phyloP scores from a whole-genome alignment of 2,329 filamentous ascomycete species.

The Xylaria sp. region DNA sequence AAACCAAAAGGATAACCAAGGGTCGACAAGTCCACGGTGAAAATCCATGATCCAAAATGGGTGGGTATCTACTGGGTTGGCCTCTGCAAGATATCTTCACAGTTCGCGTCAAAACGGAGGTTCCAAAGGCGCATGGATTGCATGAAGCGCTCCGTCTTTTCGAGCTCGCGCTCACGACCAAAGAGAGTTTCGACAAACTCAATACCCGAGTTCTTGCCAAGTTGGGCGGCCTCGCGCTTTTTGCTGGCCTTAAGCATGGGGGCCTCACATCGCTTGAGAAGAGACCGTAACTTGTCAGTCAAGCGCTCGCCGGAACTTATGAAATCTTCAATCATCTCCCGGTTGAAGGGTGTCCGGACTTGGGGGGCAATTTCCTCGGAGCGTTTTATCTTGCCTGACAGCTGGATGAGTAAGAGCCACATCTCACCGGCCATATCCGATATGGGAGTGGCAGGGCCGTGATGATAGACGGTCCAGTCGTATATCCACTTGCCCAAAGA shows the following conservation, averaged over 20 bases:
- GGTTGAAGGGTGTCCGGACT: slow-evolving; percentile 74
- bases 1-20: slow-evolving; percentile 8
- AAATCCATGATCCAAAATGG: slow-evolving; percentile 2
- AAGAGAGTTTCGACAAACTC: slow-evolving; percentile 98
- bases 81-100: slow-evolving; percentile 79
- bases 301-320: slow-evolving; percentile 86
- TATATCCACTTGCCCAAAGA: slow-evolving; percentile 99
- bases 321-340: slow-evolving; percentile 87
- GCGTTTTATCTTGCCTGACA: slow-evolving; percentile 91
- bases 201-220: slow-evolving; percentile 89
- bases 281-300: slow-evolving; percentile 80
- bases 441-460: slow-evolving; percentile 81
- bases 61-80: slow-evolving; percentile 57
- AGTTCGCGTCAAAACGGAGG: slow-evolving; percentile 94
- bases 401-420: slow-evolving; percentile 92
- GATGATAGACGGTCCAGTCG: slow-evolving; percentile 95
- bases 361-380: slow-evolving; percentile 77
- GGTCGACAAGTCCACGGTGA: slow-evolving; percentile 12
- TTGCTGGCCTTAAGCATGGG: slow-evolving; percentile 94
- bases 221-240: slow-evolving; percentile 69
- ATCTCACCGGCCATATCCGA: slow-evolving; percentile 92
- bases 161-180: slow-evolving; percentile 85
- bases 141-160: slow-evolving; percentile 93
- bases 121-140: slow-evolving; percentile 86
- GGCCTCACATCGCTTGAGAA: slow-evolving; percentile 89